Conservation (phyloP, 768 basidiomycete species). For the Suillus decipiens region DNA sequence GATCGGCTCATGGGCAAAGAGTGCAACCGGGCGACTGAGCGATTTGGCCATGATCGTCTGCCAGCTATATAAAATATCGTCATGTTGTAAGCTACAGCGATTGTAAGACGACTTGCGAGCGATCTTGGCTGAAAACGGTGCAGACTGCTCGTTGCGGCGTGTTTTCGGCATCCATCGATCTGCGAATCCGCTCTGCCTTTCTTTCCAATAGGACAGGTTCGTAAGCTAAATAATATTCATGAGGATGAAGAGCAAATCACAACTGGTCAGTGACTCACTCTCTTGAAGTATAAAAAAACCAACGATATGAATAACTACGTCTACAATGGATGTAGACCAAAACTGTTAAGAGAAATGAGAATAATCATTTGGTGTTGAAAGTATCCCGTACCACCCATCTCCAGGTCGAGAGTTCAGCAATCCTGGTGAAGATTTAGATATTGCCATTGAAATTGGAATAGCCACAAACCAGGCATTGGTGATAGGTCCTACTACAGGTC, state of each 20-base stretch:
- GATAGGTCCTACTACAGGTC: slow-evolving; percentile 66
- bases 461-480: slow-evolving; percentile 55
- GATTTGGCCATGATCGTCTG: slow-evolving; percentile 50
- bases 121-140: slow-evolving; percentile 46
- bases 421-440: slow-evolving; percentile 30
- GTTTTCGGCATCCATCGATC: slow-evolving; percentile 50
- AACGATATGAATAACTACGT: slow-evolving; percentile 51
- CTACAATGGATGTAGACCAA: slow-evolving; percentile 64
- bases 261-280: slow-evolving; percentile 44
- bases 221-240: slow-evolving; percentile 21
- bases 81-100: too few species aligned
- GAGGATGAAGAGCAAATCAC: slow-evolving; percentile 16
- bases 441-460: not conserved
- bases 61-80: slow-evolving; percentile 41
- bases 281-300: slow-evolving; percentile 68
- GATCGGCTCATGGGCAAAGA: slow-evolving; percentile 65
- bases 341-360: slow-evolving; percentile 41
- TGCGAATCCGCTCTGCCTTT: slow-evolving; percentile 52
- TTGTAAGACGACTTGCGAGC: slow-evolving; percentile 39
- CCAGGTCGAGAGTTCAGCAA: slow-evolving; percentile 66
- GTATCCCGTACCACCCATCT: slow-evolving; percentile 60
- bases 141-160: slow-evolving; percentile 37
- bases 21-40: slow-evolving; percentile 64
- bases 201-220: slow-evolving; percentile 41
- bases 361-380: not conserved